A percentile compares a stretch with the other conserved stretches of the same genome.
These are phyloP conservation scores for Ogataea thermomethanolica DNA, from an alignment of 805 yeast genomes.

Conservation along the genomic window DNA sequence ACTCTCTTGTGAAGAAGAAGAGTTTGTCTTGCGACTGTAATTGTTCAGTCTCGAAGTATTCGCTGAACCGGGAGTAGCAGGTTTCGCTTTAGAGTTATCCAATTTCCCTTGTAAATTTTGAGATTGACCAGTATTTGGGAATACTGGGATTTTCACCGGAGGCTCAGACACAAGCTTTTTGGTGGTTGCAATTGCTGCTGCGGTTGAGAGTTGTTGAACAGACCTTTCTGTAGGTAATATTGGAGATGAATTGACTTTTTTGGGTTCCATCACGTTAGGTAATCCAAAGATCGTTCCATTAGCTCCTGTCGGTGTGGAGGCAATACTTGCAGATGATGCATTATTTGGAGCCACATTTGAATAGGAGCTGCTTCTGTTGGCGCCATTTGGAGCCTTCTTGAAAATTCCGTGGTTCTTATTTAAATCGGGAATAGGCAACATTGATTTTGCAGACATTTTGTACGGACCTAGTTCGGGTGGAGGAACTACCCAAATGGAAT, in stretches of 20 bases:
- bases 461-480: slow-evolving; percentile 72
- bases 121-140: neutral
- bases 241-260: slow-evolving; percentile 19
- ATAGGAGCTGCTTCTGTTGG: slow-evolving; percentile 11
- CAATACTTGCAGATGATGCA: slow-evolving; percentile 3
- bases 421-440: slow-evolving; percentile 68
- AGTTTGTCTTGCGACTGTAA: neutral
- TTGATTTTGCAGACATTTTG: slow-evolving; percentile 70
- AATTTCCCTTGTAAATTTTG: neutral
- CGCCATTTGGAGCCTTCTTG: slow-evolving; percentile 7
- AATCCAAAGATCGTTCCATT: slow-evolving; percentile 22
- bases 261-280: slow-evolving; percentile 19
- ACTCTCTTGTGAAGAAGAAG: neutral
- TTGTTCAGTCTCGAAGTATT: neutral
- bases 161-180: slow-evolving; percentile 17
- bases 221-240: slow-evolving; percentile 14
- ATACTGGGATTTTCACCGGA: slow-evolving; percentile 2
- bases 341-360: slow-evolving; percentile 4
- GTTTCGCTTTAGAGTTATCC: neutral
- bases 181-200: slow-evolving; percentile 24
- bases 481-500: slow-evolving; percentile 51
- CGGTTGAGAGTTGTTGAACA: slow-evolving; percentile 16
- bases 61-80: too few species aligned
- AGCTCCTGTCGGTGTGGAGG: slow-evolving; percentile 6
- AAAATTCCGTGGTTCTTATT: slow-evolving; percentile 23